Percentiles rank a stretch among this genome's conserved stretches.
Conservation (phyloP, 768 basidiomycete genomes). For the Suillus subalutaceus region DNA sequence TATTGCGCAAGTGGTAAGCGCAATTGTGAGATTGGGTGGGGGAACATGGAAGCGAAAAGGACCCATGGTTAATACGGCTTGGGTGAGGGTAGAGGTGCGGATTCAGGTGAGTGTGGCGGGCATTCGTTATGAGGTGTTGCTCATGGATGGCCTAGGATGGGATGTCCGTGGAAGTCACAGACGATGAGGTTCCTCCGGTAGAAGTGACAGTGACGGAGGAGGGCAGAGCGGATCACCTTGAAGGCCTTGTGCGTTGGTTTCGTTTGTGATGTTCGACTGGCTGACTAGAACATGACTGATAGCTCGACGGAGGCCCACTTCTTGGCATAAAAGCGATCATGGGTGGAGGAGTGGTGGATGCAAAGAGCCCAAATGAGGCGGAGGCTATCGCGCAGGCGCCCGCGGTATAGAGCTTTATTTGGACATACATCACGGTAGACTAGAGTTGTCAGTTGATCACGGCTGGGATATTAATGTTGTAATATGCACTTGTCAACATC, state of each 20-base stretch:
- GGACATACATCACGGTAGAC: not conserved
- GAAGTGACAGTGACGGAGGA: constrained; percentile 51
- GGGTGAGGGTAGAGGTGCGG: constrained; percentile 59
- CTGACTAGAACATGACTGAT: not conserved
- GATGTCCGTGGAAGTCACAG: constrained; percentile 23
- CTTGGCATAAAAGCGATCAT: constrained; percentile 3
- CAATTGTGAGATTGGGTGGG: constrained; percentile 47
- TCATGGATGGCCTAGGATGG: constrained; percentile 28
- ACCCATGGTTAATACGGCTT: constrained; percentile 65
- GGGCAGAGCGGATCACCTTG: constrained; percentile 59
- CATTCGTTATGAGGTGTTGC: not conserved
- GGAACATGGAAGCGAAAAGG: constrained; percentile 17
- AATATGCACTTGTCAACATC: not conserved
- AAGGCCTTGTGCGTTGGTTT: constrained; percentile 51
- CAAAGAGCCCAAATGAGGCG: not conserved
- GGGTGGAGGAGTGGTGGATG: constrained; percentile 1
- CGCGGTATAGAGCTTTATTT: not conserved
- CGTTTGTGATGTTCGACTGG: too few species aligned
- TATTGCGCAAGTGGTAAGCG: constrained; percentile 60
- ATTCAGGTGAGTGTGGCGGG: constrained; percentile 40
- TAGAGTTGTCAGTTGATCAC: not conserved
- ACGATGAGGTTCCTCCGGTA: constrained; percentile 36
- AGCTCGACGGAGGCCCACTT: not conserved
- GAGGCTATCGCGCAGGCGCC: not conserved
- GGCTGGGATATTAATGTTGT: not conserved